Conservation (phyloP, 2,329 filamentous ascomycete species). For the Aspergillus fructus region DNA sequence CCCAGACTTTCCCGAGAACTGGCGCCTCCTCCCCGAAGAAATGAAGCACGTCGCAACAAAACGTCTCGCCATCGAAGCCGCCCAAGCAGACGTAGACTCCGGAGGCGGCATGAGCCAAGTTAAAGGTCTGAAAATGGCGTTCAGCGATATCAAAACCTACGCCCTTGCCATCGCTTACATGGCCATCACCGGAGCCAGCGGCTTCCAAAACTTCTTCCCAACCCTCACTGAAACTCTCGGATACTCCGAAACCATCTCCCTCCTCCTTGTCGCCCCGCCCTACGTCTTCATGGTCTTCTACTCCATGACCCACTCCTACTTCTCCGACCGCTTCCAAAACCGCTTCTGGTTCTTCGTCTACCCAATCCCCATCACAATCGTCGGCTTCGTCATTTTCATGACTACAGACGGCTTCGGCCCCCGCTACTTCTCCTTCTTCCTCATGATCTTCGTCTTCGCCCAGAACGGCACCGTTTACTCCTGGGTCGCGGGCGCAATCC, state of each 20-base stretch:
- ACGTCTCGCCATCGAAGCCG: constrained; percentile 52
- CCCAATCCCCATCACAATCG: constrained; percentile 52
- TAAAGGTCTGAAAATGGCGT: constrained; percentile 51
- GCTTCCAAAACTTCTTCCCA: constrained; percentile 60
- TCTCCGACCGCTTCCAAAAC: constrained; percentile 46
- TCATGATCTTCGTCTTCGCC: constrained; percentile 57
- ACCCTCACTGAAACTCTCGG: constrained; percentile 49
- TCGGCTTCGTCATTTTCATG: constrained; percentile 57
- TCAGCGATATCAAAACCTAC: constrained; percentile 52
- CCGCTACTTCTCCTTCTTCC: constrained; percentile 57
- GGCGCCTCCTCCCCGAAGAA: constrained; percentile 43
- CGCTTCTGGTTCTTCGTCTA: constrained; percentile 56
- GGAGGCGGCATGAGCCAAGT: constrained; percentile 50
- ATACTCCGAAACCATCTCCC: constrained; percentile 46
- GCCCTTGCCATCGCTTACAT: constrained; percentile 47
- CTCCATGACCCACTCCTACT: constrained; percentile 44
- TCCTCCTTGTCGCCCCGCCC: constrained; percentile 54
- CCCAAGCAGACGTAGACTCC: constrained; percentile 51
- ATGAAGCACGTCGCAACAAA: constrained; percentile 49
- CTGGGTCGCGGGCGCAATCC: constrained; percentile 54
- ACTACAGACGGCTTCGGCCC: constrained; percentile 51
- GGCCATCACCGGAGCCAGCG: constrained; percentile 50
- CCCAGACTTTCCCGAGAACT: constrained; percentile 48
- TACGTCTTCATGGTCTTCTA: constrained; percentile 56
- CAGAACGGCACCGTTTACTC: constrained; percentile 52